Conservation (phyloP, 257 asterid genomes). For the Nicotiana benthamiana region DNA sequence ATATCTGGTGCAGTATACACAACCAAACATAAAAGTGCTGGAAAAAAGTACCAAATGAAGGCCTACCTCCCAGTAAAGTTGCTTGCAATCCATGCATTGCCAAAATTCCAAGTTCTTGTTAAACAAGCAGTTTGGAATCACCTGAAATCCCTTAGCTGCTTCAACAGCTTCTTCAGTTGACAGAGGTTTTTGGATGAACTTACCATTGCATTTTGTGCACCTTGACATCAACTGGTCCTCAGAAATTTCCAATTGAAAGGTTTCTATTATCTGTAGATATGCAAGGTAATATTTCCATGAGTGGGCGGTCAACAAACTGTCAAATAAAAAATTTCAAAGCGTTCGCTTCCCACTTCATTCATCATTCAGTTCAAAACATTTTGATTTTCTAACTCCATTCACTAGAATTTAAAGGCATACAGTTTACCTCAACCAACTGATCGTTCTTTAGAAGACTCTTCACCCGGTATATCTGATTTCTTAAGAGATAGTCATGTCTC, state of each 20-base stretch:
- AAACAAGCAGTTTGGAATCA: slow-evolving; percentile 84
- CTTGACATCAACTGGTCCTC: slow-evolving; percentile 87
- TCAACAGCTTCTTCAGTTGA: slow-evolving; percentile 87
- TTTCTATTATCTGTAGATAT: slow-evolving; percentile 61
- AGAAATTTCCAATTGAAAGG: slow-evolving; percentile 56
- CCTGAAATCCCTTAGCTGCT: slow-evolving; percentile 94
- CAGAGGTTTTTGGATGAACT: slow-evolving; percentile 84
- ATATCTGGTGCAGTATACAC: not conserved
- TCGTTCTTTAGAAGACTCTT: slow-evolving; percentile 71
- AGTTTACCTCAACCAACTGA: slow-evolving; percentile 70
- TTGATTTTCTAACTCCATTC: not conserved
- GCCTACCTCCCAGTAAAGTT: slow-evolving; percentile 92
- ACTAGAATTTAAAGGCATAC: not conserved
- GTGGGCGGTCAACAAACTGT: not conserved
- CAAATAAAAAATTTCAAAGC: not conserved
- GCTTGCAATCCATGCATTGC: slow-evolving; percentile 92
- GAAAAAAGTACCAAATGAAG: not conserved
- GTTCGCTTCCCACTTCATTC: not conserved
- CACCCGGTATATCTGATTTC: slow-evolving; percentile 72
- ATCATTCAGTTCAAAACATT: not conserved
- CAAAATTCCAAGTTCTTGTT: slow-evolving; percentile 76
- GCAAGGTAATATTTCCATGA: not conserved
- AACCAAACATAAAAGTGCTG: not conserved
- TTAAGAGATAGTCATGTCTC: slow-evolving; percentile 68
- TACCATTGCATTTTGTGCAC: slow-evolving; percentile 88